These are phyloP conservation scores for Ceratocystiopsis minuta DNA, from an alignment of 2,329 filamentous ascomycete species.

Conservation along the genomic window DNA sequence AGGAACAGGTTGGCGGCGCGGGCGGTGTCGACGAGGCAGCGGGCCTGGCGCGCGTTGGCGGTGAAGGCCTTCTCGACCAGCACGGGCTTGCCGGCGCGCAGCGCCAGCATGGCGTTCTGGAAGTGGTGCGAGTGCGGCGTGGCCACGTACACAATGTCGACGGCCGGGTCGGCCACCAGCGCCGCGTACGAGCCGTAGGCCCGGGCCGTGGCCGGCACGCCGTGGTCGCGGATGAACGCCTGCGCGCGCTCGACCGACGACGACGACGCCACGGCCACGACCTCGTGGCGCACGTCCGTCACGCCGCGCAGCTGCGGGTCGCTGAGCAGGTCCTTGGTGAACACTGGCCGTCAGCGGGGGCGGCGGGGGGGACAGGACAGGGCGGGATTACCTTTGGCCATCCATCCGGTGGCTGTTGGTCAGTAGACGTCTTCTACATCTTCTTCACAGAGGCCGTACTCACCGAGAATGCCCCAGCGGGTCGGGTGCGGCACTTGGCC, in stretches of 20 bases:
- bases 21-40: constrained; percentile 39
- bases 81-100: constrained; percentile 63
- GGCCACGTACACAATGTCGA: constrained; percentile 78
- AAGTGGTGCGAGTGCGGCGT: constrained; percentile 89
- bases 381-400: too few species aligned
- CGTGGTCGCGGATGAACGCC: constrained; percentile 46
- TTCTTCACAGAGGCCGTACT: too few species aligned
- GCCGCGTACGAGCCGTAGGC: constrained; percentile 70
- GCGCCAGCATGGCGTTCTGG: constrained; percentile 71
- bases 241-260: constrained; percentile 50
- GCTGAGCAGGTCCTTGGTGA: constrained; percentile 61
- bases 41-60: constrained; percentile 54
- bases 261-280: constrained; percentile 68
- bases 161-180: constrained; percentile 57
- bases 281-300: constrained; percentile 54
- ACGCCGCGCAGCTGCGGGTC: constrained; percentile 54
- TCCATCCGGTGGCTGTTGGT: too few species aligned
- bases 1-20: constrained; percentile 34
- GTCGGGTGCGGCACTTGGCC: too few species aligned
- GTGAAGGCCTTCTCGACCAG: constrained; percentile 86
- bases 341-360: constrained; percentile 27
- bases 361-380: too few species aligned
- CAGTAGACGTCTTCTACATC: too few species aligned
- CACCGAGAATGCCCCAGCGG: too few species aligned
- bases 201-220: constrained; percentile 20